Evolutionary conservation across 2,329 filamentous ascomycete species (phyloP).

Genomic region (Aspergillus luchuensis): DNA sequence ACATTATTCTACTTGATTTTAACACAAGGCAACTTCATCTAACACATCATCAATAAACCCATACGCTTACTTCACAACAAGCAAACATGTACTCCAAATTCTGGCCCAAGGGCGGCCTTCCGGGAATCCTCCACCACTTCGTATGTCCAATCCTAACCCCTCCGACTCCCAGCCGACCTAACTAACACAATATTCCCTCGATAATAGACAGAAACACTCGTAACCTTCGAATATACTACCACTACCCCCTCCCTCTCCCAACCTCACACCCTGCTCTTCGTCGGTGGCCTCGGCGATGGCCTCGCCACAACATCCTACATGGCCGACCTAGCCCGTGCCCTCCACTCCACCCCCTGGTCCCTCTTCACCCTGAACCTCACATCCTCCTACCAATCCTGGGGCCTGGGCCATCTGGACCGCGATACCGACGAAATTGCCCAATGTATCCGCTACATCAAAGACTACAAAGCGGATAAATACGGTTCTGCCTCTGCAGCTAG

Average conservation of each 20-base stretch:
- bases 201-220: conserved; percentile 35
- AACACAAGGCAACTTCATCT: not conserved
- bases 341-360: conserved; percentile 53
- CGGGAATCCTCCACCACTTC: conserved; percentile 41
- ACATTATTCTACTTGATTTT: no score
- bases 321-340: conserved; percentile 47
- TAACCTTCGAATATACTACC: conserved; percentile 43
- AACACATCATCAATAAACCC: not conserved
- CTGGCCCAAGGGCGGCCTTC: conserved; percentile 25
- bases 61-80: not conserved
- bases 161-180: not conserved
- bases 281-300: conserved; percentile 61
- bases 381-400: conserved; percentile 58
- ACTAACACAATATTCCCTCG: conserved; percentile 7
- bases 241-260: conserved; percentile 27
- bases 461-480: conserved; percentile 31
- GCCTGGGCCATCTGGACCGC: conserved; percentile 51
- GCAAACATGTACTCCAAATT: not conserved
- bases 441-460: conserved; percentile 53
- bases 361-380: conserved; percentile 53
- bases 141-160: conserved; percentile 24
- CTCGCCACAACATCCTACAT: conserved; percentile 57
- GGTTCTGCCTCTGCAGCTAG: not conserved
- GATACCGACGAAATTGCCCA: conserved; percentile 57
- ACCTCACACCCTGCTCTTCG: conserved; percentile 56